A percentile compares a stretch with the other conserved stretches of the same genome.
Conservation (phyloP, 768 basidiomycete genomes). For the Phlegmacium glaucopus region DNA sequence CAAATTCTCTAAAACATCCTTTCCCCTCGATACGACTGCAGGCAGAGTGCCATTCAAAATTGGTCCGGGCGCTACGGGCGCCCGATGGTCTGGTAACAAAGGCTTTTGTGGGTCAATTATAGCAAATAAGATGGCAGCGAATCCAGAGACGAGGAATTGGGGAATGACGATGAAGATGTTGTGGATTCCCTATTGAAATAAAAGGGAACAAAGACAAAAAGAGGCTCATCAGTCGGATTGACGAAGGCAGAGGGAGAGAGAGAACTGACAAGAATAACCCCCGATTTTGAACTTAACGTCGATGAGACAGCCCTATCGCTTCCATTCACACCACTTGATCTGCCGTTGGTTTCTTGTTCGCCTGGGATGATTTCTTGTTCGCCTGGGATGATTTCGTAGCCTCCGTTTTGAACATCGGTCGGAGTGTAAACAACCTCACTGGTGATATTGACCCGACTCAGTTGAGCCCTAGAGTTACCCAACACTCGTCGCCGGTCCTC, state of each 20-base stretch:
- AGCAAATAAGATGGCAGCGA: slow-evolving; percentile 85
- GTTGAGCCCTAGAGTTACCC: slow-evolving; percentile 43
- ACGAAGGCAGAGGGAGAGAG: neutral
- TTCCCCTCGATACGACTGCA: slow-evolving; percentile 7
- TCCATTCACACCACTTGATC: neutral
- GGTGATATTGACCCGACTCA: slow-evolving; percentile 44
- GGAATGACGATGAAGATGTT: slow-evolving; percentile 93
- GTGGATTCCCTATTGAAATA: slow-evolving; percentile 73
- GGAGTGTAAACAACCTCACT: too few relatives aligned
- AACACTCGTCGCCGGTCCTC: slow-evolving; percentile 28
- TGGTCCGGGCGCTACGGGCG: slow-evolving; percentile 17
- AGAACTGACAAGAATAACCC: slow-evolving; percentile 73
- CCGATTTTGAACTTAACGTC: slow-evolving; percentile 73
- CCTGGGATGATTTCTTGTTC: slow-evolving; percentile 4
- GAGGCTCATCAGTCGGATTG: neutral
- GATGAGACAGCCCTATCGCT: slow-evolving; percentile 20
- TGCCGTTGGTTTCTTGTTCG: neutral
- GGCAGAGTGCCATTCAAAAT: slow-evolving; percentile 14
- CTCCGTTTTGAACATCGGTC: slow-evolving; percentile 16
- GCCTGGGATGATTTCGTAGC: slow-evolving; percentile 17
- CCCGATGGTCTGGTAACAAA: slow-evolving; percentile 33
- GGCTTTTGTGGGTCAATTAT: slow-evolving; percentile 68
- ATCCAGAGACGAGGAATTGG: slow-evolving; percentile 87
- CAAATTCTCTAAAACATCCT: slow-evolving; percentile 1
- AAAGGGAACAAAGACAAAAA: neutral